Evolutionary conservation across 2,329 filamentous ascomycete genomes (phyloP).

Genomic region (Bipolaris bicolor): DNA sequence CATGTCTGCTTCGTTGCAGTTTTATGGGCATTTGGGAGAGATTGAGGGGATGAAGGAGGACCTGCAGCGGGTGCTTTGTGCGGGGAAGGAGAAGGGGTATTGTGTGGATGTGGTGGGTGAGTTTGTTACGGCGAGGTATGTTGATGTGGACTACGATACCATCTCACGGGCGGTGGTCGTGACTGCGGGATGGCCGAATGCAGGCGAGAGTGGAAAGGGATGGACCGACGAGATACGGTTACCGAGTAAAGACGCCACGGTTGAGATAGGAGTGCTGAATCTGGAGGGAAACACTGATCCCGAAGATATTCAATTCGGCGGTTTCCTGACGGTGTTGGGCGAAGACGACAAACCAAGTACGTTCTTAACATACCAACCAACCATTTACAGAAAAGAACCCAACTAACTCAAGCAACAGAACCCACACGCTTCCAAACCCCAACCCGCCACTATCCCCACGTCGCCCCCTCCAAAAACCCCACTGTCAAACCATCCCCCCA

Average conservation of each 20-base stretch:
- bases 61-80: conserved; percentile 61
- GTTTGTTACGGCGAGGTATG: conserved; percentile 62
- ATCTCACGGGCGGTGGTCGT: conserved; percentile 69
- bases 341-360: conserved; percentile 71
- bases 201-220: conserved; percentile 21
- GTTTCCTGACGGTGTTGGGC: conserved; percentile 78
- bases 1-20: conserved; percentile 70
- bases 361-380: conserved; percentile 10
- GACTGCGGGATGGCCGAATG: conserved; percentile 65
- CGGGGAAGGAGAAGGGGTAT: conserved; percentile 13
- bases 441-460: conserved; percentile 74
- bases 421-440: conserved; percentile 84
- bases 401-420: conserved; percentile 51
- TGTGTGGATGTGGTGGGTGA: conserved; percentile 60
- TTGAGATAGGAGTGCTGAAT: conserved; percentile 82
- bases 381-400: no score
- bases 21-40: conserved; percentile 68
- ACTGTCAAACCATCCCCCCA: conserved; percentile 31
- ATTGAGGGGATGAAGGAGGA: conserved; percentile 63
- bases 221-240: conserved; percentile 57
- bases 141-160: conserved; percentile 81
- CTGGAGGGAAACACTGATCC: conserved; percentile 68
- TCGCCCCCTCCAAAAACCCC: conserved; percentile 9
- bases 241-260: conserved; percentile 55
- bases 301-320: conserved; percentile 78